phyloP scores from a whole-genome alignment of 2,329 filamentous ascomycete species.

The Aspergillus viridinutans region DNA sequence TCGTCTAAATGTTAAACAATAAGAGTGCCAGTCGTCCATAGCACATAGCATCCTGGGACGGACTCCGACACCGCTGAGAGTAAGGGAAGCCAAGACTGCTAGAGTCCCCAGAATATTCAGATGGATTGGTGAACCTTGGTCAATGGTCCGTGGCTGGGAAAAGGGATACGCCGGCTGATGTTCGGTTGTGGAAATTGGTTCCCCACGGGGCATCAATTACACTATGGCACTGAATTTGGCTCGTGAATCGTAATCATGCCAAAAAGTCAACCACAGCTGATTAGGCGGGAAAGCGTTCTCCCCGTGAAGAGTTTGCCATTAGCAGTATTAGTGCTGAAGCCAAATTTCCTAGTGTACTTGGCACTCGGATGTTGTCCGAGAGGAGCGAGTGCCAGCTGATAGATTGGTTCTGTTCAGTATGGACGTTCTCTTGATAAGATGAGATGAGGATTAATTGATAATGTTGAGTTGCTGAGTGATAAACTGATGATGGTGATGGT shows the following conservation, averaged over 20 bases:
- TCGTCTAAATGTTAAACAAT: not conserved
- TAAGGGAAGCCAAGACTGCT: not conserved
- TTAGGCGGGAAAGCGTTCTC: conserved; percentile 9
- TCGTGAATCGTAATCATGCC: not conserved
- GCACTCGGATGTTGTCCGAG: not conserved
- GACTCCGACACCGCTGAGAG: conserved; percentile 7
- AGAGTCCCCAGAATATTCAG: not conserved
- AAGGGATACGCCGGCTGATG: not conserved
- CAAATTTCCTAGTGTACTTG: not conserved
- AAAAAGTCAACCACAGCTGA: not conserved
- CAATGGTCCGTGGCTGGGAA: not conserved
- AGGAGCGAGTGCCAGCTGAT: too few relatives aligned
- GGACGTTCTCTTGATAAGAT: too few relatives aligned
- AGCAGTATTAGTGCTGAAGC: not conserved
- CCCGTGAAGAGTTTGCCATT: not conserved
- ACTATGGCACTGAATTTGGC: not conserved
- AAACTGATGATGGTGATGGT: not conserved
- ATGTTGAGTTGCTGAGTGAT: too few relatives aligned
- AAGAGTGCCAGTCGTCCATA: not conserved
- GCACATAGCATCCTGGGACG: not conserved
- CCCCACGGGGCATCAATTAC: too few relatives aligned
- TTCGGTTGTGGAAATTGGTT: too few relatives aligned
- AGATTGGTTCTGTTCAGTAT: too few relatives aligned
- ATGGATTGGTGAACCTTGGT: not conserved
- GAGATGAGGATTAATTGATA: too few relatives aligned